Evolutionary conservation across 192 early-diverging fungal genomes (phyloP), one percentile per base, ranked within the genome.

Genomic region (Nowakowskiella sp.): DNA sequence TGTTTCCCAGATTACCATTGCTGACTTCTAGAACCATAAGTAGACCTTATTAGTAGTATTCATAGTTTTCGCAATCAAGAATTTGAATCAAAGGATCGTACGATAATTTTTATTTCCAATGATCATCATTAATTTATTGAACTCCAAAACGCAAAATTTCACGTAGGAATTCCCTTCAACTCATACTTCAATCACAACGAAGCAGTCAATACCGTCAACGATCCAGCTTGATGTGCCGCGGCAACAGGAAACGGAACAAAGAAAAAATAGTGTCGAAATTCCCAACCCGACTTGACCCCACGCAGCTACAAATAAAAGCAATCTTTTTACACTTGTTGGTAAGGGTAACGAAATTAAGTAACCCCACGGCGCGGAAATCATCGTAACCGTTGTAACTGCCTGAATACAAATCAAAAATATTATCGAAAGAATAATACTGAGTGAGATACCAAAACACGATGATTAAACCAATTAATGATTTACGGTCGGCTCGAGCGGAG

Each of bases 221-320:
- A 89, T 22, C 92, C 92, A 27, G 85, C 87, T 67, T 98, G 95
- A 70, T 98, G 95, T 9, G 90, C 87, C 9, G 93, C 89, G 2
- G 93, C 95, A 50, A 94, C 71, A 23, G 85, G 81, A 43, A 91
- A 84, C 13, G 95, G 95, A 1, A 98, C 95, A 68, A 91, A 83
- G 61, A 90, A 89, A 24, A n/a, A 98, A 73, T 29, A 98, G 71
- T 5, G 95, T 98, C 30, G 79, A 70, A 46, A 98, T 92, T n/a
- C 95, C 95, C 21, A 98, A 68, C 0, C 83, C 73, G 4, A 89
- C 88, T 66, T 97, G 89, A 53, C 64, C 64, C n/a, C 60, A 36
- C 21, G 45, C 75, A 1, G 79, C 85, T 30, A 86, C 78, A 13
- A 73, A 84, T 62, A 96, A 80, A 64, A 94, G 64, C 7, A 81